phyloP scores from a whole-genome alignment of 345 rosid species.

The Corchorus olitorius region DNA sequence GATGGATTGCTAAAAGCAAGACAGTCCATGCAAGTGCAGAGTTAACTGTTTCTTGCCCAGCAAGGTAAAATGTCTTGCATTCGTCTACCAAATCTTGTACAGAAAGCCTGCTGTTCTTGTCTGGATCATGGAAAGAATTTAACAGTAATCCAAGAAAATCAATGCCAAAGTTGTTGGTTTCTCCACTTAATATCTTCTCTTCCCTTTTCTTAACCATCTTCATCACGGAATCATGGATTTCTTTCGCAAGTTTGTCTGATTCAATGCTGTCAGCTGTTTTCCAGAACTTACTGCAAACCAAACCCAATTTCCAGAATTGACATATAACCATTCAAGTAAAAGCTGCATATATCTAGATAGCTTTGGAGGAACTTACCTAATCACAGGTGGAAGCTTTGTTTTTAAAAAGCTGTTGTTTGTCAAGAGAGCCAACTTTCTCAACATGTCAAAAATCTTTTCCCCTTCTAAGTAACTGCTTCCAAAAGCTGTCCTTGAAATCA shows the following conservation, averaged over 20 bases:
- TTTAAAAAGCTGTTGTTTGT: too few relatives aligned
- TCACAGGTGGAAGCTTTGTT: too few relatives aligned
- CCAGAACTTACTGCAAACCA: constrained; percentile 7
- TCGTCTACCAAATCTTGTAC: constrained; percentile 38
- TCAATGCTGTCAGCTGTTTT: background rate
- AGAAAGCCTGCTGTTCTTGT: constrained; percentile 20
- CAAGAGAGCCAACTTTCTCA: too few relatives aligned
- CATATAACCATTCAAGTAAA: too few relatives aligned
- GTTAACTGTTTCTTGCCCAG: too few relatives aligned
- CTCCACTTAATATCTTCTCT: background rate
- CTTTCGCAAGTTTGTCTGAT: background rate
- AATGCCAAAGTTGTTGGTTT: background rate
- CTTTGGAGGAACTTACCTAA: too few relatives aligned
- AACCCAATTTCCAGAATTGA: too few relatives aligned
- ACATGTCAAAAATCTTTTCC: constrained; percentile 19
- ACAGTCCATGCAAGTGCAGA: too few relatives aligned
- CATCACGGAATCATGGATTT: constrained; percentile 10
- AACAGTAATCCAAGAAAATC: constrained; percentile 35
- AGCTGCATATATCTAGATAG: too few relatives aligned
- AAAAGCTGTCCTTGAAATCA: constrained; percentile 51
- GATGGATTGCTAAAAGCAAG: too few relatives aligned
- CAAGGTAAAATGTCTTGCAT: constrained; percentile 19
- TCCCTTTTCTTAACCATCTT: constrained; percentile 12
- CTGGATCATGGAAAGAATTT: background rate
- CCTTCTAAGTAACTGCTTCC: constrained; percentile 51